These are phyloP conservation scores for Neurospora crassa DNA, from an alignment of 2,329 filamentous ascomycete species.

Conservation along the genomic window DNA sequence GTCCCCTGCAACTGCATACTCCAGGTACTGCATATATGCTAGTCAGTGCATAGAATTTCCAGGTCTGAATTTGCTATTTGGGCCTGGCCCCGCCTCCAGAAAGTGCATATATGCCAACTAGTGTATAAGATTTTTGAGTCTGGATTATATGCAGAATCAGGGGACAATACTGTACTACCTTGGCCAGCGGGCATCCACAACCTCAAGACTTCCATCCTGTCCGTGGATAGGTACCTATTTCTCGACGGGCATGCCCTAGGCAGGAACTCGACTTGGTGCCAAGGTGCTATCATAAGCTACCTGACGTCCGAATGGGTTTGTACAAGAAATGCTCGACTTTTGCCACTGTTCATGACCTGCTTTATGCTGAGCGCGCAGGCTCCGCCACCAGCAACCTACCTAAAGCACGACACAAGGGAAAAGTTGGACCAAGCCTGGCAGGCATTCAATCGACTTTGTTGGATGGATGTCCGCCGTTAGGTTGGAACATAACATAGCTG, in stretches of 20 bases:
- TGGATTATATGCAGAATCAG: too few relatives aligned
- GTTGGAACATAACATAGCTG: background rate
- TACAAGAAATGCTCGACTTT: background rate
- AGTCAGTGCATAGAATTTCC: too few relatives aligned
- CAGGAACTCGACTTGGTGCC: background rate
- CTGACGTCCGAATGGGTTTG: too few relatives aligned
- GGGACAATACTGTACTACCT: too few relatives aligned
- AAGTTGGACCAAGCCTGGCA: background rate
- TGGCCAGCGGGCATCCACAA: background rate
- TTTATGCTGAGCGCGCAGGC: background rate
- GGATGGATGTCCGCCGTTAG: background rate
- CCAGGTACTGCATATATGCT: too few relatives aligned
- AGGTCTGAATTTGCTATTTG: too few relatives aligned
- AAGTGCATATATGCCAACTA: too few relatives aligned
- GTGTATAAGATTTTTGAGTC: too few relatives aligned
- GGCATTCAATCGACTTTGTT: background rate
- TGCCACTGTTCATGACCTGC: background rate
- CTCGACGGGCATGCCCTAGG: too few relatives aligned
- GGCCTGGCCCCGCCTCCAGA: too few relatives aligned
- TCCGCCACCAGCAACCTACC: background rate
- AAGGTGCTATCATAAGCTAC: background rate
- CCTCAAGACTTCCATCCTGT: background rate
- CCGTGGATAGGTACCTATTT: too few relatives aligned
- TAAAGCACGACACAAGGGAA: background rate
- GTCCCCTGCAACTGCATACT: too few relatives aligned